Conservation (phyloP, 1,284 basidiomycete species). For the Puccinia hordei region DNA sequence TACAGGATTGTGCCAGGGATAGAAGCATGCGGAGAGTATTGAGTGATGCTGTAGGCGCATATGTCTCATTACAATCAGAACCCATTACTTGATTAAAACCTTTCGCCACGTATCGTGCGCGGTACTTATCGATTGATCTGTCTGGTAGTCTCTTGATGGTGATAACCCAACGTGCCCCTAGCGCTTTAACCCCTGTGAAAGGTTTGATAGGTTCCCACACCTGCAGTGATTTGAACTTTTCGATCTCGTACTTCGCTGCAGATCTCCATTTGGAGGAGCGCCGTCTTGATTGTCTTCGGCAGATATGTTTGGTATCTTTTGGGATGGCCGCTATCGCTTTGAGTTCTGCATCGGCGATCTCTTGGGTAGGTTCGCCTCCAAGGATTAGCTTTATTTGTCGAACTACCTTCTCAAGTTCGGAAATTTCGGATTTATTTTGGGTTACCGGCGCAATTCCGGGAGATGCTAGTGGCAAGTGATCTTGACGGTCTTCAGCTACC, state of each 20-base stretch:
- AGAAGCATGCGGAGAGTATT: constrained; percentile 40
- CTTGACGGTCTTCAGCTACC: no score
- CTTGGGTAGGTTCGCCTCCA: no score
- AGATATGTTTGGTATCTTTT: no score
- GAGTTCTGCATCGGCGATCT: no score
- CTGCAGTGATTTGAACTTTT: neutral
- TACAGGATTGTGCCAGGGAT: constrained; percentile 17
- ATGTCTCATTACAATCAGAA: constrained; percentile 50
- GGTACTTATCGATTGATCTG: neutral
- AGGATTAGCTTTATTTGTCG: no score
- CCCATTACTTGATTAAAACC: constrained; percentile 49
- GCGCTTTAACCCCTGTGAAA: neutral
- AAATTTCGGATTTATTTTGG: no score
- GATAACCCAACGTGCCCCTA: no score
- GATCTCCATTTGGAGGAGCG: neutral
- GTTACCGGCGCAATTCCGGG: no score
- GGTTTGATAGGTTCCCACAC: neutral
- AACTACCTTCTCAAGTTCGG: no score
- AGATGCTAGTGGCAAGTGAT: no score
- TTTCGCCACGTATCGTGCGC: constrained; percentile 50
- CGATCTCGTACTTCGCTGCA: neutral
- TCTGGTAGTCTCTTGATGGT: neutral
- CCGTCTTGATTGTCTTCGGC: no score
- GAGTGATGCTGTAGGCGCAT: constrained; percentile 44
- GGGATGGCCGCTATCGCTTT: no score